Percentiles rank a stretch among this genome's conserved stretches.
These are phyloP conservation scores for Malus hybrid DNA, from an alignment of 331 rosid species.

Conservation along the genomic window DNA sequence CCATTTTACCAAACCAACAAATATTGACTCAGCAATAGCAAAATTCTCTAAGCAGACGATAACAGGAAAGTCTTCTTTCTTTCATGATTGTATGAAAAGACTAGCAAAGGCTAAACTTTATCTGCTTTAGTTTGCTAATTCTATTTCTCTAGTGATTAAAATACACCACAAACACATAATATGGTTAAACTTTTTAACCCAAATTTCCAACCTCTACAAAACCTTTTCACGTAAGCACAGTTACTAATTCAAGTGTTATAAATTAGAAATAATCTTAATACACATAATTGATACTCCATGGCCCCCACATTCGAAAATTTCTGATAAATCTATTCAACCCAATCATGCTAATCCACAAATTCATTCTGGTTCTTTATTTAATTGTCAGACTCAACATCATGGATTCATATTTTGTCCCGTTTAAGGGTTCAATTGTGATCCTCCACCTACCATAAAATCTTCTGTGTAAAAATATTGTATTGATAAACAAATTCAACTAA, in stretches of 20 bases:
- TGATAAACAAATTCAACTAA: background rate
- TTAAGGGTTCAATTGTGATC: background rate
- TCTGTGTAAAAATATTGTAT: background rate
- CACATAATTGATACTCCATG: too few species aligned
- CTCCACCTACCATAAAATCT: background rate
- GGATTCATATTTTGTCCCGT: background rate
- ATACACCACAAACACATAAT: background rate
- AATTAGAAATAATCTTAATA: too few species aligned
- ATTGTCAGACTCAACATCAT: background rate
- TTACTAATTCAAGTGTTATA: background rate
- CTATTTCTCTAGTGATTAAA: background rate
- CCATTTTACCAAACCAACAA: background rate
- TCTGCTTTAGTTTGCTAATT: background rate
- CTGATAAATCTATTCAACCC: background rate
- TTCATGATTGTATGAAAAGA: background rate
- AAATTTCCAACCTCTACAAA: too few species aligned
- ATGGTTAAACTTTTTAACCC: background rate
- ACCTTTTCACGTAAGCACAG: background rate
- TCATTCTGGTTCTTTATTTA: background rate
- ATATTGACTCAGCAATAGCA: background rate
- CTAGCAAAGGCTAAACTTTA: background rate
- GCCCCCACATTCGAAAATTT: background rate
- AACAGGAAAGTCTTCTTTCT: background rate
- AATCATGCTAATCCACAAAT: background rate
- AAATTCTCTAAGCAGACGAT: background rate